These are phyloP conservation scores for Conoideocrella luteorostrata DNA, from an alignment of 2,329 filamentous ascomycete species.

Conservation along the genomic window DNA sequence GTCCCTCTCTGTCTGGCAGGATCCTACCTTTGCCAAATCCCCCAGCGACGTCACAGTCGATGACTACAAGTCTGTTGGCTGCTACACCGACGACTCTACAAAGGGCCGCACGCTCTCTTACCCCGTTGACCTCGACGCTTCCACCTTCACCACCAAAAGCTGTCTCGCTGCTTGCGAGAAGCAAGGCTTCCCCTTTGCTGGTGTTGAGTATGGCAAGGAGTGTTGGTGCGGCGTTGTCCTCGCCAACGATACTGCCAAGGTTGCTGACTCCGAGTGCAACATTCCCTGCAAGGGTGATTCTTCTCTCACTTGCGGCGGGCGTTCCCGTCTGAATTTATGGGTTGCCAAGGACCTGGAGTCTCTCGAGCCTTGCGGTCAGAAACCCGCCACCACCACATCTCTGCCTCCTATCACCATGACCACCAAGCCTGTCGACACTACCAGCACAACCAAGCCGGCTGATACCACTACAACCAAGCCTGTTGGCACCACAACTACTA, in stretches of 20 bases:
- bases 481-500: neutral
- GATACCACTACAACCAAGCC: constrained; percentile 9
- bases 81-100: constrained; percentile 43
- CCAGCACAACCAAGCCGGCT: constrained; percentile 13
- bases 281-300: constrained; percentile 45
- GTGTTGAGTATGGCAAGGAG: constrained; percentile 38
- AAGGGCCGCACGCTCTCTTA: constrained; percentile 40
- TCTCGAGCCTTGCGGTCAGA: constrained; percentile 40
- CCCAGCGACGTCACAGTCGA: constrained; percentile 39
- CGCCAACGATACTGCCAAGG: constrained; percentile 37
- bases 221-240: constrained; percentile 49
- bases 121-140: constrained; percentile 29
- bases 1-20: constrained; percentile 41
- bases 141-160: constrained; percentile 33
- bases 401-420: constrained; percentile 14
- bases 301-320: constrained; percentile 36
- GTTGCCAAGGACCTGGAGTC: constrained; percentile 43
- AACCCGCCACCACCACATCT: constrained; percentile 21
- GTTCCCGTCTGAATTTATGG: constrained; percentile 36
- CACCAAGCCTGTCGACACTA: neutral
- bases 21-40: constrained; percentile 39
- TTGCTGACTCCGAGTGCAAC: constrained; percentile 35
- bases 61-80: constrained; percentile 55
- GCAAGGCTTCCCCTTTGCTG: constrained; percentile 41
- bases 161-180: constrained; percentile 37